These are phyloP conservation scores for Rhodotorula taiwanensis DNA, from an alignment of 768 basidiomycete species.

Conservation along the genomic window DNA sequence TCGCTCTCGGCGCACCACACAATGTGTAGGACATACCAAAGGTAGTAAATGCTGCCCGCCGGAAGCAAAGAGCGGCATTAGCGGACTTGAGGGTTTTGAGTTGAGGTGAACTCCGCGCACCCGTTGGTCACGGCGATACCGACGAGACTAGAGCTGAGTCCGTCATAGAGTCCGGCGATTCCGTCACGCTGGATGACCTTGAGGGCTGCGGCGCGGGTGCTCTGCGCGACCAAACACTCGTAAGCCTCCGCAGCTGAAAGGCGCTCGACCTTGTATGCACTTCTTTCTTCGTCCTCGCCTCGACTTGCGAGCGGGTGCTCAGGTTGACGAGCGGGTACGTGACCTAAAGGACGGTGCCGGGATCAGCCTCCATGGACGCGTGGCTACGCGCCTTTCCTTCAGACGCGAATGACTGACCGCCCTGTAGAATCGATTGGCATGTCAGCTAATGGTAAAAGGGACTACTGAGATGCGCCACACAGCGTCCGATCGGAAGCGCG, in stretches of 20 bases:
- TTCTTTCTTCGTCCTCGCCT: constrained; percentile 70
- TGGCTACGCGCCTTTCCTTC: no score
- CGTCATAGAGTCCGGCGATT: constrained; percentile 73
- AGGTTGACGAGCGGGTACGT: constrained; percentile 71
- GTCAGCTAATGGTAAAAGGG: no score
- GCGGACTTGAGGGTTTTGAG: no score
- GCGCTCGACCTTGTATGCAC: constrained; percentile 52
- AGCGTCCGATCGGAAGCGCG: no score
- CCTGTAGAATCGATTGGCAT: not conserved
- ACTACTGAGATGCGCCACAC: no score
- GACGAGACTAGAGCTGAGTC: constrained; percentile 72
- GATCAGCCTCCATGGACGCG: not conserved
- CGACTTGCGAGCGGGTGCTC: constrained; percentile 87
- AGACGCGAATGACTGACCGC: not conserved
- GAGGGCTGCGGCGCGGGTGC: constrained; percentile 58
- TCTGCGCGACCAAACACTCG: constrained; percentile 42
- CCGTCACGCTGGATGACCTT: constrained; percentile 82
- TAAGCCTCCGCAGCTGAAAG: not conserved
- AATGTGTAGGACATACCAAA: constrained; percentile 25
- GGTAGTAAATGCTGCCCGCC: constrained; percentile 85
- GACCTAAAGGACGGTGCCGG: constrained; percentile 1
- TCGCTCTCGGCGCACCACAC: constrained; percentile 38
- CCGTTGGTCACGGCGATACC: constrained; percentile 86
- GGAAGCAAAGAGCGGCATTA: no score
- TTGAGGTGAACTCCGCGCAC: no score